Conservation (phyloP, 352 stramenopile genomes). For the Lagenidium giganteum region DNA sequence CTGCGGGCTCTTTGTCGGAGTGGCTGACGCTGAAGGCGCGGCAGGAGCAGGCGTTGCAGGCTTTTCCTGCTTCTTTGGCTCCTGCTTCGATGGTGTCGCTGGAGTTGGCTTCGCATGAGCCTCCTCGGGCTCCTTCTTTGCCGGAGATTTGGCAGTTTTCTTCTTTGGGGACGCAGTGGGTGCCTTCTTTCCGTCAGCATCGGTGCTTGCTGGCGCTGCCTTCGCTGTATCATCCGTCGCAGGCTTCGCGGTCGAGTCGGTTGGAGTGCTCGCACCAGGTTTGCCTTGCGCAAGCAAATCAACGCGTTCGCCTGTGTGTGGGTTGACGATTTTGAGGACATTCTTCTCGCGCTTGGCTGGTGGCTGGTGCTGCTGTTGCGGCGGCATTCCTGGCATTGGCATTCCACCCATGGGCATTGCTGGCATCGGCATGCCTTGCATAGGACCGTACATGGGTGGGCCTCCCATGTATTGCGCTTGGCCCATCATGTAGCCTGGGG, state of each 20-base stretch:
- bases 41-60: no score
- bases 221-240: constrained; percentile 15
- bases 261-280: constrained; percentile 4
- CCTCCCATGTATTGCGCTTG: constrained; percentile 33
- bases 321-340: constrained; percentile 40
- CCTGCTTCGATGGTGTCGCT: not conserved
- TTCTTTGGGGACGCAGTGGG: constrained; percentile 20
- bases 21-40: no score
- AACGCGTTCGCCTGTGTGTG: constrained; percentile 40
- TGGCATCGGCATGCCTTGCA: constrained; percentile 40
- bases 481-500: constrained; percentile 43
- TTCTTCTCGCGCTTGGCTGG: constrained; percentile 46
- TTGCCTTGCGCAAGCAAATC: constrained; percentile 8
- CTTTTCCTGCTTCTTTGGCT: no score
- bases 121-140: constrained; percentile 2
- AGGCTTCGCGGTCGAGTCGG: no score
- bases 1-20: no score
- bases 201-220: not conserved
- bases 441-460: constrained; percentile 14
- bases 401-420: constrained; percentile 38
- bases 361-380: constrained; percentile 22
- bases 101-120: not conserved
- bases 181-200: constrained; percentile 1
- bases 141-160: not conserved
- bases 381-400: constrained; percentile 24